A percentile compares a stretch with the other conserved stretches of the same genome.
Conservation (phyloP, 2,329 filamentous ascomycete species). For the Aspergillus piperis region DNA sequence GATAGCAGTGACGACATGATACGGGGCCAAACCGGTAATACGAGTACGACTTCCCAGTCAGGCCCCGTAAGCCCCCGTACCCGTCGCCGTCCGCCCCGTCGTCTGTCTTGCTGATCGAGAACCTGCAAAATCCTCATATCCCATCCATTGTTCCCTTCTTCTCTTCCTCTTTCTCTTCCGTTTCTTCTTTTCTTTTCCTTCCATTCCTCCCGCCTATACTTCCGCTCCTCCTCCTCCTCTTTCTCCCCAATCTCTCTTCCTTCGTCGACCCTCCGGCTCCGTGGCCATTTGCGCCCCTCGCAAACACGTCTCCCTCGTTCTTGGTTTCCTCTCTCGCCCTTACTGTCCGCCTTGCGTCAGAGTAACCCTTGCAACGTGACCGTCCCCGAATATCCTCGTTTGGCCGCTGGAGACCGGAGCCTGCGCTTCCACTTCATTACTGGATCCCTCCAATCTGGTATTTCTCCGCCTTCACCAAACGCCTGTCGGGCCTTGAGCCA, state of each 20-base stretch:
- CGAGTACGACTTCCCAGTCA: conserved; percentile 21
- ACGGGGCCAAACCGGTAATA: conserved; percentile 30
- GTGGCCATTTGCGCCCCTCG: conserved; percentile 24
- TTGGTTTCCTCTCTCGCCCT: conserved; percentile 23
- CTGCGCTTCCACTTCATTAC: conserved; percentile 13
- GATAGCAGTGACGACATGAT: conserved; percentile 32
- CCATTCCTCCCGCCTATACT: conserved; percentile 17
- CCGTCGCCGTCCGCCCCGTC: conserved; percentile 23
- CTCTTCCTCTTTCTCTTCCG: conserved; percentile 17
- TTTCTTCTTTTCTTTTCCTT: conserved; percentile 10
- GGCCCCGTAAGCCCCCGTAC: conserved; percentile 17
- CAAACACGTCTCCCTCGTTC: conserved; percentile 21
- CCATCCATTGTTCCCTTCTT: conserved; percentile 17
- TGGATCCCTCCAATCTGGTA: conserved; percentile 12
- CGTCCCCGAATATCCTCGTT: conserved; percentile 24
- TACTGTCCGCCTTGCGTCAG: conserved; percentile 34
- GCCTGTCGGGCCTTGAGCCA: conserved; percentile 14
- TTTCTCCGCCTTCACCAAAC: conserved; percentile 14
- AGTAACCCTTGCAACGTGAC: conserved; percentile 33
- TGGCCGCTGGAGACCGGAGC: conserved; percentile 29
- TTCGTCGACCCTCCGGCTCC: conserved; percentile 24
- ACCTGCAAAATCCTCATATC: conserved; percentile 17
- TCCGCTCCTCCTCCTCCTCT: conserved; percentile 8
- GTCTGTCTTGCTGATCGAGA: conserved; percentile 15
- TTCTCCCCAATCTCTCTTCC: conserved; percentile 2